These are phyloP conservation scores for Chloranthus sessilifolius DNA, from an alignment of 164 flowering plant species.

Conservation along the genomic window DNA sequence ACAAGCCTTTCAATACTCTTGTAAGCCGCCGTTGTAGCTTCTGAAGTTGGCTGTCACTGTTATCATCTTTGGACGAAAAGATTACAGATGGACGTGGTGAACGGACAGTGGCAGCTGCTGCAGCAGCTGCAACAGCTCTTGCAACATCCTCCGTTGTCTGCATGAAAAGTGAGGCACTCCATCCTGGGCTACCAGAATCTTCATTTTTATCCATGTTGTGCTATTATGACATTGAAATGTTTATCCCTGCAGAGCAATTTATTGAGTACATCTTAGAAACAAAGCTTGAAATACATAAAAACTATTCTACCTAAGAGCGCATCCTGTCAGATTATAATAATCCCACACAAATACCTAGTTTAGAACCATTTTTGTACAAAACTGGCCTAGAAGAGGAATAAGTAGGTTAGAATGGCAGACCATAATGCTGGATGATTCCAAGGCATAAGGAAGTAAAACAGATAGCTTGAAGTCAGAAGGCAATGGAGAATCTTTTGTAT, in stretches of 20 bases:
- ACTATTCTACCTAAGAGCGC: too few species aligned
- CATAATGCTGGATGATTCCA: too few species aligned
- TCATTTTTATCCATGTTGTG: constrained; percentile 49
- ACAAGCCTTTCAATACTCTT: constrained; percentile 66
- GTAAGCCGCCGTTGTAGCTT: constrained; percentile 66
- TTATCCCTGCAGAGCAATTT: neutral
- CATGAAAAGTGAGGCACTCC: constrained; percentile 71
- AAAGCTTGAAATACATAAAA: neutral
- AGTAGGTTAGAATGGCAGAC: too few species aligned
- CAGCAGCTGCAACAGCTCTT: constrained; percentile 74
- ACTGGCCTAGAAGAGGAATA: too few species aligned
- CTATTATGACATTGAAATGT: neutral
- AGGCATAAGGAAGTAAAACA: too few species aligned
- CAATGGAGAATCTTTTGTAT: too few species aligned
- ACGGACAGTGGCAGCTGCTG: constrained; percentile 53
- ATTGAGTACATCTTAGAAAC: neutral
- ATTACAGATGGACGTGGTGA: constrained; percentile 84
- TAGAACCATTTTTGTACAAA: too few species aligned
- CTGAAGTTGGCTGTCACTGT: constrained; percentile 47
- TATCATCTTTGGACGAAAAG: constrained; percentile 81
- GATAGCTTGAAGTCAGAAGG: too few species aligned
- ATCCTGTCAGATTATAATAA: too few species aligned
- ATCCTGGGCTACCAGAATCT: constrained; percentile 74
- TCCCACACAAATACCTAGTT: too few species aligned
- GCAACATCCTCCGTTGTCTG: constrained; percentile 90